Evolutionary conservation across 208 protist species (phyloP).

Genomic region (Trichomonas vaginalis): DNA sequence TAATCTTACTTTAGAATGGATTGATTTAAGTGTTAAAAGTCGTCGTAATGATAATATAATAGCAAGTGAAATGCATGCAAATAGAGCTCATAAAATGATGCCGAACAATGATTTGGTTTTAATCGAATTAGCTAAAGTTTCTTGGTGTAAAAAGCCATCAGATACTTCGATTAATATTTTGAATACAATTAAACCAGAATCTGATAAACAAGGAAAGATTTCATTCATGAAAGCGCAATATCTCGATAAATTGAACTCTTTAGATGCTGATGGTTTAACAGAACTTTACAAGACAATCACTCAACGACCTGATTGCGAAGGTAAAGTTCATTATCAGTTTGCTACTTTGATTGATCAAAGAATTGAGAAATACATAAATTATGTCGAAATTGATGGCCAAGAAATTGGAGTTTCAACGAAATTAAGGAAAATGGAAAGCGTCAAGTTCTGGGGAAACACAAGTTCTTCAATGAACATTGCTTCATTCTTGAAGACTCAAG

Average conservation of each 20-base stretch:
- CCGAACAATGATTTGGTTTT: background rate
- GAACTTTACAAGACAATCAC: background rate
- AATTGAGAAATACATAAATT: background rate
- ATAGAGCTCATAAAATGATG: background rate
- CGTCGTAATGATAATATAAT: background rate
- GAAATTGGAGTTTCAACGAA: background rate
- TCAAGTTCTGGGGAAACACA: background rate
- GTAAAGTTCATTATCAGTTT: background rate
- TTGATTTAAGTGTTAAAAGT: background rate
- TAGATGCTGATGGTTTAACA: background rate
- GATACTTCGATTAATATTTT: background rate
- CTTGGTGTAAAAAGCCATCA: background rate
- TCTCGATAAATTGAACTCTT: background rate
- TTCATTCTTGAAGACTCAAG: background rate
- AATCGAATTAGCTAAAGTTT: background rate
- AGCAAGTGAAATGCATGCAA: background rate
- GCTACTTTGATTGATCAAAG: background rate
- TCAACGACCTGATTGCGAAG: background rate
- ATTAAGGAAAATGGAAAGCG: background rate
- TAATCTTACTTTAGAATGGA: background rate
- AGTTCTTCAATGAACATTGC: background rate
- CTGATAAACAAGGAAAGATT: background rate
- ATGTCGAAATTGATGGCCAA: background rate
- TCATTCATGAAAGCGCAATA: background rate
- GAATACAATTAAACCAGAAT: background rate